These are phyloP conservation scores for Eucalyptus guilfoylei DNA, from an alignment of 345 rosid species.

Conservation along the genomic window DNA sequence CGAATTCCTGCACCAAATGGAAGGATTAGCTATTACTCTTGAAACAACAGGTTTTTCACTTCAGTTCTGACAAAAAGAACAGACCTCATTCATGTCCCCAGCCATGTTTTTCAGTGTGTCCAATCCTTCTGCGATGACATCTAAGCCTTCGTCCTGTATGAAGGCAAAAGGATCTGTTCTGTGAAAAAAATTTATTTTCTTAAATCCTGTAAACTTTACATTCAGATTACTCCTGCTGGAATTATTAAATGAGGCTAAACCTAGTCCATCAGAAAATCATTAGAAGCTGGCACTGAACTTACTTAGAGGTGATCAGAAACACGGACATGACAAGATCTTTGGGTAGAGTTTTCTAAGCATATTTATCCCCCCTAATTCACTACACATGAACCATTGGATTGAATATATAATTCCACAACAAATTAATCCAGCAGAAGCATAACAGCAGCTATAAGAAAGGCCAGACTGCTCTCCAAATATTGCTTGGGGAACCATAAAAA, in stretches of 20 bases:
- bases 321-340: neutral
- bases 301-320: neutral
- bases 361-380: neutral
- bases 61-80: neutral
- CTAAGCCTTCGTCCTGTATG: constrained; percentile 56
- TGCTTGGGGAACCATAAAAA: neutral
- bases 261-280: neutral
- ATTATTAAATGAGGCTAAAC: neutral
- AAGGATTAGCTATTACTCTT: neutral
- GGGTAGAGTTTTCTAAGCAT: neutral
- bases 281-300: neutral
- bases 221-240: neutral
- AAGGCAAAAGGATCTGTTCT: neutral
- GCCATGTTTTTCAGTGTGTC: constrained; percentile 63
- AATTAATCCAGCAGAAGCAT: neutral
- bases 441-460: neutral
- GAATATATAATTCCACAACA: neutral
- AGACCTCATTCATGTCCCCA: constrained; percentile 56
- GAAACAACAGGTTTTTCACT: neutral
- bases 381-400: neutral
- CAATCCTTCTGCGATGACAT: constrained; percentile 58
- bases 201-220: neutral
- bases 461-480: neutral
- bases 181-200: neutral
- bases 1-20: constrained; percentile 37